phyloP scores from a whole-genome alignment of 83 land plant species.

The Isoetes engelmannii region DNA sequence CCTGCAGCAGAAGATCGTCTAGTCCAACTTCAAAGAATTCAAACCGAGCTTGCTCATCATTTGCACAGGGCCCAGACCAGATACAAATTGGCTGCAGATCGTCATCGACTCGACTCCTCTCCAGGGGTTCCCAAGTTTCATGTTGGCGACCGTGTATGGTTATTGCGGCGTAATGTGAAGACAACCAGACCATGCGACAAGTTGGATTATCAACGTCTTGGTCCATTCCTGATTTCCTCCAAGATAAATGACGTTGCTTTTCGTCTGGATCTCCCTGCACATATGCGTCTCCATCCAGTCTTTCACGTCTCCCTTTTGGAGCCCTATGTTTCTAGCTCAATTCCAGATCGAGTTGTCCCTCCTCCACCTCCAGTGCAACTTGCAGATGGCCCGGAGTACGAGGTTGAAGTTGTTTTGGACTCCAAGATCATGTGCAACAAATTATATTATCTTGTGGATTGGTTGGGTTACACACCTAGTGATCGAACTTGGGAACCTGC shows the following conservation, averaged over 20 bases:
- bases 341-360: slow-evolving; percentile 4
- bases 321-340: slow-evolving; percentile 12
- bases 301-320: slow-evolving; percentile 28
- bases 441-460: slow-evolving; percentile 19
- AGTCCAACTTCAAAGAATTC: too few species aligned
- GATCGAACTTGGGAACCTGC: slow-evolving; percentile 28
- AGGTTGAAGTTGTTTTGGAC: slow-evolving; percentile 20
- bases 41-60: too few species aligned
- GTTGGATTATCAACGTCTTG: slow-evolving; percentile 11
- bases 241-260: slow-evolving; percentile 15
- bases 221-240: slow-evolving; percentile 3
- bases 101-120: too few species aligned
- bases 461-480: slow-evolving; percentile 17
- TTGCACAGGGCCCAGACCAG: too few species aligned
- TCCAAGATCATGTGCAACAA: slow-evolving; percentile 6
- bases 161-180: slow-evolving; percentile 5
- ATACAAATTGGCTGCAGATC: too few species aligned
- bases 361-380: slow-evolving; percentile 20
- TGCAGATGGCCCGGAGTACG: slow-evolving; percentile 18
- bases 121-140: neutral
- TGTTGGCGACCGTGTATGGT: slow-evolving; percentile 6
- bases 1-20: too few species aligned
- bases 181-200: slow-evolving; percentile 4
- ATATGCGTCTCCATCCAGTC: slow-evolving; percentile 22
- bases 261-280: slow-evolving; percentile 9